Conservation (phyloP, 768 basidiomycete species). For the Saitozyma podzolica region DNA sequence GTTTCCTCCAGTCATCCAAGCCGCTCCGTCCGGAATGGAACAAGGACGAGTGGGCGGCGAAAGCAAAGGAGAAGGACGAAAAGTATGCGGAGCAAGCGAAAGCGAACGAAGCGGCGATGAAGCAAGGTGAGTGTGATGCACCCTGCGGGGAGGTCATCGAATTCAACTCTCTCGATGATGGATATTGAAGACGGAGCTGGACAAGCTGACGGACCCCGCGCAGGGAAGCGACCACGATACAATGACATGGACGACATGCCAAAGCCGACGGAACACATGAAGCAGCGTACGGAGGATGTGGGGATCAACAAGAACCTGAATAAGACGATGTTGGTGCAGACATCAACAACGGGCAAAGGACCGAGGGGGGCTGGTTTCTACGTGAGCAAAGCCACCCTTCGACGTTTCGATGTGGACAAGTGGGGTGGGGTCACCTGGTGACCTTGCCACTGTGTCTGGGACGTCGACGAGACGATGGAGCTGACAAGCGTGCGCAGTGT, state of each 20-base stretch:
- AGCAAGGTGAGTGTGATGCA: constrained; percentile 51
- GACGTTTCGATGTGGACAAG: not conserved
- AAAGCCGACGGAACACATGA: constrained; percentile 89
- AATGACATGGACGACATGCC: constrained; percentile 65
- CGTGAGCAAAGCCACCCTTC: constrained; percentile 36
- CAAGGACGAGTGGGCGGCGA: constrained; percentile 63
- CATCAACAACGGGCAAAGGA: constrained; percentile 57
- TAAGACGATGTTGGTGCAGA: constrained; percentile 90
- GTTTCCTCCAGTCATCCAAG: constrained; percentile 3
- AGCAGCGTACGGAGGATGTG: constrained; percentile 77
- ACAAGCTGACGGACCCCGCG: not conserved
- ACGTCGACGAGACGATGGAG: not conserved
- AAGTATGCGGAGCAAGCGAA: constrained; percentile 79
- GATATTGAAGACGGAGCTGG: too few relatives aligned
- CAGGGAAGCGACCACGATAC: constrained; percentile 64
- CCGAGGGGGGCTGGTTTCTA: constrained; percentile 80
- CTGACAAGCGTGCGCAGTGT: constrained; percentile 56
- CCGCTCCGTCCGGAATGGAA: constrained; percentile 66
- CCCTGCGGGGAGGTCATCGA: not conserved
- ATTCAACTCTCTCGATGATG: not conserved
- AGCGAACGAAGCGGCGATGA: constrained; percentile 54
- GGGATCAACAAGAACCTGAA: constrained; percentile 92
- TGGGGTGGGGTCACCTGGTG: not conserved
- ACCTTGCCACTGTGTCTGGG: not conserved
- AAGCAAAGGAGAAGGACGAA: constrained; percentile 52